These are phyloP conservation scores for Flaveria ramosissima DNA, from an alignment of 129 eudicot species.

Conservation along the genomic window DNA sequence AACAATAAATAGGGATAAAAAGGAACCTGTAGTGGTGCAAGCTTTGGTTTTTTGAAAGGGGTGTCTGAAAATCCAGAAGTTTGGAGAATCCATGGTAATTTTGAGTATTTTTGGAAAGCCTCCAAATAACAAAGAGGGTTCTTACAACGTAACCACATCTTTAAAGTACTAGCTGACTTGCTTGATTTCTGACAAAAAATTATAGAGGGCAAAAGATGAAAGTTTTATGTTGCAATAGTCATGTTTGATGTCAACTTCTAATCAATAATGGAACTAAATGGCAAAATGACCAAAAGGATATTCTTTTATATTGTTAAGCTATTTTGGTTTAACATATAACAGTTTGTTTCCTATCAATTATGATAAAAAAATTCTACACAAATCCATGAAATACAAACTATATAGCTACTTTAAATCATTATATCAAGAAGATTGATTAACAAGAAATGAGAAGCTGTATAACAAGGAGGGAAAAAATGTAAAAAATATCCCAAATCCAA, in stretches of 20 bases:
- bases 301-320: no score
- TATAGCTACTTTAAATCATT: background rate
- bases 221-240: background rate
- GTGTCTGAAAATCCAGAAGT: constrained; percentile 53
- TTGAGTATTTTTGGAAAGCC: constrained; percentile 31
- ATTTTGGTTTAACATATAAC: no score
- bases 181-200: background rate
- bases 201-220: background rate
- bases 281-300: background rate
- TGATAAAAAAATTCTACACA: background rate
- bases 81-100: constrained; percentile 58
- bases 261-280: background rate
- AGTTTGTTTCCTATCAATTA: no score
- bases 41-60: constrained; percentile 53
- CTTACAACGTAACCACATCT: constrained; percentile 52
- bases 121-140: constrained; percentile 39
- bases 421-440: background rate
- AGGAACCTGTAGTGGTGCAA: constrained; percentile 80
- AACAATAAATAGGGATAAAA: background rate
- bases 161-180: constrained; percentile 5
- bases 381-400: background rate
- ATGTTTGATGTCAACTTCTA: background rate
- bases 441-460: background rate
- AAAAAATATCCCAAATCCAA: background rate
- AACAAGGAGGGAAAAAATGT: background rate